Evolutionary conservation across 139 green algal species (phyloP), one percentile per base, ranked within the genome.

Genomic region (Helicosporidium sp.): DNA sequence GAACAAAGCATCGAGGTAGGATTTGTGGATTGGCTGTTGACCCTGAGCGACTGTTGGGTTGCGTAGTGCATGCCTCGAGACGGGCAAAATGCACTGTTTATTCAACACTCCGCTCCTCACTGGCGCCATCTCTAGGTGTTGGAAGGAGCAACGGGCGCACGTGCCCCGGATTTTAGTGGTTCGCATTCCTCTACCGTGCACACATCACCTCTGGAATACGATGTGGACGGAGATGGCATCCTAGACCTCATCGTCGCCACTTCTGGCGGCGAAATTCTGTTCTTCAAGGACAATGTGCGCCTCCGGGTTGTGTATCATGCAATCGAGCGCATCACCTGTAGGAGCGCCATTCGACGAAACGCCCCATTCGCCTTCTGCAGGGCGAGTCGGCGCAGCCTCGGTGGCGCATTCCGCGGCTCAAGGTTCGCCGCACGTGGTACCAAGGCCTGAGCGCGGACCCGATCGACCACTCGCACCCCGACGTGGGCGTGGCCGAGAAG

Each of bases 181-280:
- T 39, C 26, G 52, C 87, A 95, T 58, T 46, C 68, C 22, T 85
- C 74, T 23, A 80, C 59, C 7, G 51, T 85, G 23, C 85, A 96
- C 65, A 68, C 79, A n/a, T 85, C 73, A 3, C 84, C 85, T 2
- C 53, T 96, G 41, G 42, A 94, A 54, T 84, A 77, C 58, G 87
- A 97, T 61, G 59, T 85, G 15, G 79, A 96, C 55, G 60, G 61
- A 15, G 84, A 95, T 49, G 82, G 86, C 19, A 56, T 88, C 7
- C 61, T 60, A 2, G 88, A 95, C 47, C 66, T 97, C n/a, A 17
- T 88, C 46, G 24, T 94, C 35, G 72, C 71, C 16, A 91, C 78
- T 1, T 96, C 93, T 58, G 74, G 92, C 62, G 88, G 82, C 1
- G 76, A 93, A n/a, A 61, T 98, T 19, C 39, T 86, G 47, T 81